Evolutionary conservation across 2,329 filamentous ascomycete species (phyloP).

Genomic region (Aspergillus ochraceus): DNA sequence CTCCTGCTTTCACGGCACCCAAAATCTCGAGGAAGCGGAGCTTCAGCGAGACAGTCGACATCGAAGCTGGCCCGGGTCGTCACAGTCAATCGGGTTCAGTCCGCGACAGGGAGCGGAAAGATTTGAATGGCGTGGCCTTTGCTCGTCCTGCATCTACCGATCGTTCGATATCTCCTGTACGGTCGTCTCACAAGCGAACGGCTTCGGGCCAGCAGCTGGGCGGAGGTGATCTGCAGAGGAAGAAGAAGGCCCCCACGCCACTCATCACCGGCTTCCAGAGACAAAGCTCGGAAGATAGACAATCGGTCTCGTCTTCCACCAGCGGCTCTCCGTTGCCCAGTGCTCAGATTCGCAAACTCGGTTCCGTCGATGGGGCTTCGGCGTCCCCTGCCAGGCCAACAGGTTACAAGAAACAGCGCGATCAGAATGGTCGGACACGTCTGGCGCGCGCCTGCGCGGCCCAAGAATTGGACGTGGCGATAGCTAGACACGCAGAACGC

Average conservation of each 20-base stretch:
- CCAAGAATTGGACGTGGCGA: slow-evolving; percentile 77
- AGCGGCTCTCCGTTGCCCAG: slow-evolving; percentile 46
- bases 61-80: slow-evolving; percentile 29
- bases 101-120: slow-evolving; percentile 27
- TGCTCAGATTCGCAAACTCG: slow-evolving; percentile 42
- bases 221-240: slow-evolving; percentile 22
- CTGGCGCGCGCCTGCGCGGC: slow-evolving; percentile 87
- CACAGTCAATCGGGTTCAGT: slow-evolving; percentile 18
- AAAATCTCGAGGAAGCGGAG: slow-evolving; percentile 36
- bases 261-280: slow-evolving; percentile 42
- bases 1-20: slow-evolving; percentile 12
- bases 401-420: slow-evolving; percentile 78
- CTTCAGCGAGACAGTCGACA: slow-evolving; percentile 37
- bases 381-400: slow-evolving; percentile 67
- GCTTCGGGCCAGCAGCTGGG: slow-evolving; percentile 34
- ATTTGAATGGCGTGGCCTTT: slow-evolving; percentile 27
- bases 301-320: slow-evolving; percentile 45
- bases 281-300: slow-evolving; percentile 48
- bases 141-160: slow-evolving; percentile 32
- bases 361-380: slow-evolving; percentile 44
- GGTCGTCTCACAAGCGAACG: slow-evolving; percentile 38
- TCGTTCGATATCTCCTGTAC: slow-evolving; percentile 38
- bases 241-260: slow-evolving; percentile 43
- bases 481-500: slow-evolving; percentile 71
- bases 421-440: slow-evolving; percentile 87